phyloP scores from a whole-genome alignment of 2,329 filamentous ascomycete species.

The Endoconidiophora laricicola region DNA sequence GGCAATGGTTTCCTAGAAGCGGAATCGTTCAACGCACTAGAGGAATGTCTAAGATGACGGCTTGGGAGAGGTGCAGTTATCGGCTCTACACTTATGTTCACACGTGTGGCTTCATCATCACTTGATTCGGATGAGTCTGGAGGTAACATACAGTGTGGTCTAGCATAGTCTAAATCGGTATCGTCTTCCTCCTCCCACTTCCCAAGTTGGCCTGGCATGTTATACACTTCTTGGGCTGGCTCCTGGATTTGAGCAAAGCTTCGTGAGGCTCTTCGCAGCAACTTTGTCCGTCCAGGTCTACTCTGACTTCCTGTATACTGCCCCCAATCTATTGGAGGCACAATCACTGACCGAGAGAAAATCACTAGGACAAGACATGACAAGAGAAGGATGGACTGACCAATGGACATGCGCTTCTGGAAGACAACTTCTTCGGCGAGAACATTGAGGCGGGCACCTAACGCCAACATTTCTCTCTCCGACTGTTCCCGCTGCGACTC shows the following conservation, averaged over 20 bases:
- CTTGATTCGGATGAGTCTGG: constrained; percentile 2
- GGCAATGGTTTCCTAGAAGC: constrained; percentile 26
- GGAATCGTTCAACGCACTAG: no score
- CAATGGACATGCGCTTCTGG: constrained; percentile 81
- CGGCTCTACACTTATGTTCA: no score
- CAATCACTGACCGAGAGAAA: constrained; percentile 37
- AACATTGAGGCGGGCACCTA: constrained; percentile 65
- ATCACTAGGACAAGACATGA: constrained; percentile 77
- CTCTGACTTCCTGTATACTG: constrained; percentile 1
- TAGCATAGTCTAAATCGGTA: background rate
- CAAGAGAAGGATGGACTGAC: constrained; percentile 75
- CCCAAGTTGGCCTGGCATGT: background rate
- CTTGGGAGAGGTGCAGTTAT: background rate
- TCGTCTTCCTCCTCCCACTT: background rate
- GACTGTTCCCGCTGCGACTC: constrained; percentile 77
- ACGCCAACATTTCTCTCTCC: constrained; percentile 64
- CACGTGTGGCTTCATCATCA: background rate
- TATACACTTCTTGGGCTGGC: background rate
- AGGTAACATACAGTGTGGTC: constrained; percentile 1
- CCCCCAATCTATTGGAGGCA: constrained; percentile 5
- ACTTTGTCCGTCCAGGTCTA: background rate
- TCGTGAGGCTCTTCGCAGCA: background rate
- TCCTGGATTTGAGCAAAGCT: background rate
- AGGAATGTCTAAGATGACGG: no score
- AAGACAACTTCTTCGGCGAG: constrained; percentile 84